A percentile compares a stretch with the other conserved stretches of the same genome.
Conservation (phyloP, 306 rosid genomes). For the Fagus sylvatica region DNA sequence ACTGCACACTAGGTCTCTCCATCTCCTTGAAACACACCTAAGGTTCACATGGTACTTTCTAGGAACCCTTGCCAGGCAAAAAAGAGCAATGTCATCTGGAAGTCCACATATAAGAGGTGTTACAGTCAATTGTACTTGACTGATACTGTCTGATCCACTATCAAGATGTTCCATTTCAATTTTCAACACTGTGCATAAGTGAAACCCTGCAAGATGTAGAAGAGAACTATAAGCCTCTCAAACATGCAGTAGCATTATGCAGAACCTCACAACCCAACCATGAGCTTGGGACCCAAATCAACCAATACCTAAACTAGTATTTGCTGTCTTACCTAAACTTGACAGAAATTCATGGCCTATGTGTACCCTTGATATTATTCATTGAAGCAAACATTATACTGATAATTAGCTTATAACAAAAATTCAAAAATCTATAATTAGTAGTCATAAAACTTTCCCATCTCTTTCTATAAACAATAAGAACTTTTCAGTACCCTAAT, state of each 20-base stretch:
- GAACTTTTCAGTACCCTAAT: background rate
- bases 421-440: background rate
- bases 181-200: background rate
- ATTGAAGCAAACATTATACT: background rate
- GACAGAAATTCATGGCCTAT: background rate
- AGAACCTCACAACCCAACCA: slow-evolving; percentile 1
- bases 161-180: slow-evolving; percentile 41
- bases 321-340: background rate
- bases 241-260: background rate
- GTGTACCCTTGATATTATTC: background rate
- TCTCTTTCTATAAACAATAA: background rate
- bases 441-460: background rate
- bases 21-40: slow-evolving; percentile 74
- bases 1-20: slow-evolving; percentile 71
- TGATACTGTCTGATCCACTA: slow-evolving; percentile 27
- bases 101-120: slow-evolving; percentile 56
- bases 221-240: background rate
- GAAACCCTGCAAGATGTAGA: slow-evolving; percentile 19
- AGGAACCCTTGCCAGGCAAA: slow-evolving; percentile 81
- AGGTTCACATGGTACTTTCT: slow-evolving; percentile 66
- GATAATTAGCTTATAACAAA: background rate
- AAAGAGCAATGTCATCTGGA: slow-evolving; percentile 85
- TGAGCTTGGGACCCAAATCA: background rate
- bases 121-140: slow-evolving; percentile 33
- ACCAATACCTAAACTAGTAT: background rate